Evolutionary conservation across 306 rosid species (phyloP).

Genomic region (Castanea crenata): DNA sequence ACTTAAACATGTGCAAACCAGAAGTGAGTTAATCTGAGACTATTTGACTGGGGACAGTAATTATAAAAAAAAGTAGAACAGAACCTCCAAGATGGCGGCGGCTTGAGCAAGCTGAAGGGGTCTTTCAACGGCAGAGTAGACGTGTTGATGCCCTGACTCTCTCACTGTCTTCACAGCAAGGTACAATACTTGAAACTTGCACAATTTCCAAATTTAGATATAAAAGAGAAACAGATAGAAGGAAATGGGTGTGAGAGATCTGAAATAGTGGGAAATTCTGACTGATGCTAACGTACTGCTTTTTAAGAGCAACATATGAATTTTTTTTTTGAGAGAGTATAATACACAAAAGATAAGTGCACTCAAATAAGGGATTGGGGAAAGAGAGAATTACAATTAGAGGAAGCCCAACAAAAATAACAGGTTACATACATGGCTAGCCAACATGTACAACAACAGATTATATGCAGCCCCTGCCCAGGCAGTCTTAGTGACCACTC

Average conservation of each 20-base stretch:
- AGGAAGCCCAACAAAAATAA: background rate
- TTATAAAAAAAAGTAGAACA: background rate
- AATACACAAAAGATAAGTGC: too few relatives aligned
- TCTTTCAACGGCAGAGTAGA: slow-evolving; percentile 70
- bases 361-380: background rate
- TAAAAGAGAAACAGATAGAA: background rate
- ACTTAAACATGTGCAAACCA: background rate
- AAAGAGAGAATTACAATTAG: background rate
- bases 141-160: slow-evolving; percentile 61
- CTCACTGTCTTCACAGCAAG: slow-evolving; percentile 50
- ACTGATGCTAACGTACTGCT: too few relatives aligned
- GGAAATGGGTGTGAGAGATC: background rate
- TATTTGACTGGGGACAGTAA: background rate
- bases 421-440: slow-evolving; percentile 83
- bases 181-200: slow-evolving; percentile 68
- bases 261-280: background rate
- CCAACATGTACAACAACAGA: slow-evolving; percentile 87
- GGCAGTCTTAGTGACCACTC: slow-evolving; percentile 97
- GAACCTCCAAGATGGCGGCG: slow-evolving; percentile 78
- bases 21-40: background rate
- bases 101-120: slow-evolving; percentile 74
- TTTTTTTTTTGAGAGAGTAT: too few relatives aligned
- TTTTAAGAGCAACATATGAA: too few relatives aligned
- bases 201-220: background rate
- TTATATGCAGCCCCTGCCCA: slow-evolving; percentile 99